These are phyloP conservation scores for Botryosphaeria dothidea DNA, from an alignment of 2,329 filamentous ascomycete genomes.

Conservation along the genomic window DNA sequence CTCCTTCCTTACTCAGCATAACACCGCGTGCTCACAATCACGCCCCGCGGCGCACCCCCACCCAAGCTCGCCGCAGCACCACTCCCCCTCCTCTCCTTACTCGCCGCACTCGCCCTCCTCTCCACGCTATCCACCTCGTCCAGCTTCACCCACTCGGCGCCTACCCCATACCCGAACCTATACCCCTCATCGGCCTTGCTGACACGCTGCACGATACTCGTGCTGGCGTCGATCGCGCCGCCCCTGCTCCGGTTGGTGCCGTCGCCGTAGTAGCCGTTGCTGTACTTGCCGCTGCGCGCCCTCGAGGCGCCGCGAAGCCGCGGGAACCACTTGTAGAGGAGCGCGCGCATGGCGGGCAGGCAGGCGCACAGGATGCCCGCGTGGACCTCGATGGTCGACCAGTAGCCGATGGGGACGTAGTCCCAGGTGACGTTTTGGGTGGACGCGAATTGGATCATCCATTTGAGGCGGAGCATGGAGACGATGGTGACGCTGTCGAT, in stretches of 20 bases:
- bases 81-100: background rate
- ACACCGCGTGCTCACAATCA: background rate
- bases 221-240: constrained; percentile 8
- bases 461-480: constrained; percentile 45
- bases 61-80: too few relatives aligned
- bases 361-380: constrained; percentile 40
- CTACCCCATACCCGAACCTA: background rate
- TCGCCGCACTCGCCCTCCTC: background rate
- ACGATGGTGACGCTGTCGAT: constrained; percentile 44
- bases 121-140: constrained; percentile 7
- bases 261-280: background rate
- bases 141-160: constrained; percentile 1
- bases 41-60: background rate
- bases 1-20: background rate
- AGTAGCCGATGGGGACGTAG: constrained; percentile 35
- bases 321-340: constrained; percentile 20
- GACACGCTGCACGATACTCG: constrained; percentile 14
- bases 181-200: background rate
- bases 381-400: constrained; percentile 38
- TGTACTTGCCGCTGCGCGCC: too few relatives aligned
- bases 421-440: constrained; percentile 43
- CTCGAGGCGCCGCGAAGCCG: background rate
- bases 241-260: background rate
- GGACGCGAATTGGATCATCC: constrained; percentile 45
- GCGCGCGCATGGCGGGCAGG: constrained; percentile 30